phyloP scores from a whole-genome alignment of 768 basidiomycete genomes.

The Phaeotremella skinneri region DNA sequence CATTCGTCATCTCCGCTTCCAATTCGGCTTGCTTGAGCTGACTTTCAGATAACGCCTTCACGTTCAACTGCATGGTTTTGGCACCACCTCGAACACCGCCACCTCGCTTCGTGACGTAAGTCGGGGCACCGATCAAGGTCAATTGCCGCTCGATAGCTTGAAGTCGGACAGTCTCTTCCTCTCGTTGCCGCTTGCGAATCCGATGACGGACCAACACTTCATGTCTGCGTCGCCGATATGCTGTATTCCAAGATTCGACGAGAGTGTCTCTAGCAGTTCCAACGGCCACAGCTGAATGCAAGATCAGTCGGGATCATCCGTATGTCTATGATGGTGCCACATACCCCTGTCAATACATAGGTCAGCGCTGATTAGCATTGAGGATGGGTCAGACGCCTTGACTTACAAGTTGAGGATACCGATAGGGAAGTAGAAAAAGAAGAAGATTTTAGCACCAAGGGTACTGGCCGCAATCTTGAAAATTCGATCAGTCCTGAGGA shows the following conservation, averaged over 20 bases:
- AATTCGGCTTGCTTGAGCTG: slow-evolving; percentile 65
- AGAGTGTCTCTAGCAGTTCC: slow-evolving; percentile 67
- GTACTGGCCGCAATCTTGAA: slow-evolving; percentile 1
- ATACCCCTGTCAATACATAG: slow-evolving; percentile 14
- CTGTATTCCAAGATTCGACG: slow-evolving; percentile 63
- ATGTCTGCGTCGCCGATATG: slow-evolving; percentile 61
- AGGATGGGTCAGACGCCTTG: slow-evolving; percentile 2
- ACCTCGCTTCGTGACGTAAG: slow-evolving; percentile 56
- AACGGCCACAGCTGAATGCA: slow-evolving; percentile 66
- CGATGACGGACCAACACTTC: slow-evolving; percentile 57
- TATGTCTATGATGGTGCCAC: slow-evolving; percentile 13
- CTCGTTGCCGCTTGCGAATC: slow-evolving; percentile 39
- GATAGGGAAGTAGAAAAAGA: slow-evolving; percentile 31
- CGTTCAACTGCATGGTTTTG: slow-evolving; percentile 62
- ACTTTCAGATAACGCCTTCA: slow-evolving; percentile 60
- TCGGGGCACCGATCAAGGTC: slow-evolving; percentile 55
- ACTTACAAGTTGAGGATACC: slow-evolving; percentile 30
- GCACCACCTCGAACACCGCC: slow-evolving; percentile 6
- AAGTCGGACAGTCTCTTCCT: slow-evolving; percentile 24
- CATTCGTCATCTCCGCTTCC: slow-evolving; percentile 65
- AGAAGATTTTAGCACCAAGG: slow-evolving; percentile 25
- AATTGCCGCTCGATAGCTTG: slow-evolving; percentile 61
- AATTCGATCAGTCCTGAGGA: slow-evolving; percentile 25
- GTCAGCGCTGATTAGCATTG: slow-evolving; percentile 12
- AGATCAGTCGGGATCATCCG: slow-evolving; percentile 59